Base-by-base conservation (phyloP, 139 green algal species). In the Picochlorum sp. region DNA sequence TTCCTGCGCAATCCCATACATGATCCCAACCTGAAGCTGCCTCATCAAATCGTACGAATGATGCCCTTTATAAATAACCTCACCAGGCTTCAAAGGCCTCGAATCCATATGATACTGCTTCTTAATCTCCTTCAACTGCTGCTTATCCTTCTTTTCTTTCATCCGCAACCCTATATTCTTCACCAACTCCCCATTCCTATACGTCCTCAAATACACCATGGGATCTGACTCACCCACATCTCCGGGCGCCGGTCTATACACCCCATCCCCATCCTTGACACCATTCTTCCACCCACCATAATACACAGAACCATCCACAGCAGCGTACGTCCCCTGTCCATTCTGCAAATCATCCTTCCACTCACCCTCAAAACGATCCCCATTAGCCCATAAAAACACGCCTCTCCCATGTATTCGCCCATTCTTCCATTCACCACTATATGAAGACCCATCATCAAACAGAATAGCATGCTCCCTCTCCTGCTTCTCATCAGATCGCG, bases 21-120 rank as follows among this genome's bases (percentile, higher is more conserved):
- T 78, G 30, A 98, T 86, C 37, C 93, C 93, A 45, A 96, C 75
- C 83, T 98, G 94, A 65, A 98, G 80, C 23, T 86, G 71, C 4
- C 88, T 64, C 91, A 98, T 96, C 21, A 98, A 77, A 59, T 95
- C 84, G 58, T 98, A 98, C 44, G 76, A 90, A 41, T 63, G 55
- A 71, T 95, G 89, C 4, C 85, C 91, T 72, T 95, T 91, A 68
- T 84, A 92, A 31, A 97, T 87, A 2, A 82, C 83, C 24, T 79
- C 72, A 30, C 68, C 69, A 28, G 61, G 57, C 49, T 69, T 57
- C 30, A 66, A 37, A 1, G 58, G 24, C n/a, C 38, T 47, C 20
- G 15, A 9, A 45, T 41, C 38, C 50, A 51, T 60, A 54, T 52
- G 38, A 31, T 30, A 16, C 24, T 57, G 70, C 21, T 64, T 69